These are phyloP conservation scores for Penicillium sclerotiorum DNA, from an alignment of 2,329 filamentous ascomycete species.

Conservation along the genomic window DNA sequence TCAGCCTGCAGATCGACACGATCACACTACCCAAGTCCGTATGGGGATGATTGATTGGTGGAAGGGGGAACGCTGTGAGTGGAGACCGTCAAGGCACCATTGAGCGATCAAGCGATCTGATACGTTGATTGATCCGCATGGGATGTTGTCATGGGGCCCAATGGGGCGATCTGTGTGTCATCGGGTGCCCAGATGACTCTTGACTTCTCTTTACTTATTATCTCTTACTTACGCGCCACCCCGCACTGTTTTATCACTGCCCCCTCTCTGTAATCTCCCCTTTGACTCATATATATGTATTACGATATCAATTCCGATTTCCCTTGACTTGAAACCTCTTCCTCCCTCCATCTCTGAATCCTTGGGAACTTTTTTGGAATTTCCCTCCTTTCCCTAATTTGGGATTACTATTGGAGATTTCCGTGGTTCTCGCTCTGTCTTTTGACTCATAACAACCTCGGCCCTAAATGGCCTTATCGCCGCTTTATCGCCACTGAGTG, in stretches of 20 bases:
- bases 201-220: background rate
- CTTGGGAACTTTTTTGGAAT: background rate
- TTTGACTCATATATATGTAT: slow-evolving; percentile 13
- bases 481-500: slow-evolving; percentile 1
- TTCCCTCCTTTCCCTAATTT: slow-evolving; percentile 4
- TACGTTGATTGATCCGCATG: slow-evolving; percentile 21
- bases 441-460: background rate
- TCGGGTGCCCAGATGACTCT: slow-evolving; percentile 7
- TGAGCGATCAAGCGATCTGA: background rate
- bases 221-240: slow-evolving; percentile 17
- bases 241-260: slow-evolving; percentile 15
- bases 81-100: too few relatives aligned
- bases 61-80: too few relatives aligned
- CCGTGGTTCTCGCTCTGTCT: background rate
- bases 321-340: slow-evolving; percentile 13
- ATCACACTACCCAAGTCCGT: too few relatives aligned
- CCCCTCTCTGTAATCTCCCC: slow-evolving; percentile 10
- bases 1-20: too few relatives aligned
- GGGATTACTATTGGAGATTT: too few relatives aligned
- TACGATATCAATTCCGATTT: background rate
- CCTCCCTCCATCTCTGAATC: too few relatives aligned
- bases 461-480: background rate
- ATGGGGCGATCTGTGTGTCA: slow-evolving; percentile 18
- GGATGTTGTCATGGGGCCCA: slow-evolving; percentile 25
- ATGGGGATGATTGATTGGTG: too few relatives aligned